Conservation (phyloP, 192 early-diverging fungal species). For the Entomortierella lignicola region DNA sequence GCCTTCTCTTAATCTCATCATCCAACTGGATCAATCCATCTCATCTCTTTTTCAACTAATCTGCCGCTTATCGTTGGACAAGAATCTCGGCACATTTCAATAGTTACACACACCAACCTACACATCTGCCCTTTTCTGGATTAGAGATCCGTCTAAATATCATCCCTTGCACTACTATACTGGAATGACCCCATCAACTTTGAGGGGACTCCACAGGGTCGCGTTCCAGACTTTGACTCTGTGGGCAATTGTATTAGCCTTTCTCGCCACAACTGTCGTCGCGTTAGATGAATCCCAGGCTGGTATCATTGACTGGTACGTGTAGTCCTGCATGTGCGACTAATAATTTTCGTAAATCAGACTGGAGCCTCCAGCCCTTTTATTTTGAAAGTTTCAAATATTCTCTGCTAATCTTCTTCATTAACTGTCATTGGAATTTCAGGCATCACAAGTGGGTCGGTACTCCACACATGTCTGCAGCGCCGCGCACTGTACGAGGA, state of each 20-base stretch:
- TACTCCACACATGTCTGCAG: conserved; percentile 47
- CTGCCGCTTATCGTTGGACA: too few relatives aligned
- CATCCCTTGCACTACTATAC: too few relatives aligned
- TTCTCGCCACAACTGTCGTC: conserved; percentile 4
- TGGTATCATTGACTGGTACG: conserved; percentile 65
- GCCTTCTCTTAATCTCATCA: too few relatives aligned
- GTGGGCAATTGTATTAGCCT: conserved; percentile 22
- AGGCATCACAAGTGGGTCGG: conserved; percentile 71
- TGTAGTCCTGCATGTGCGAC: neutral
- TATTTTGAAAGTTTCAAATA: too few relatives aligned
- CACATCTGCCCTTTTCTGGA: too few relatives aligned
- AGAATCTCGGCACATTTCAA: too few relatives aligned
- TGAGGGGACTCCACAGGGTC: conserved; percentile 14
- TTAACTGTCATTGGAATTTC: neutral
- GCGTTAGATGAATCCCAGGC: conserved; percentile 62
- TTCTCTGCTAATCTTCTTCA: too few relatives aligned
- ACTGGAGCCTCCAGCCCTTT: too few relatives aligned
- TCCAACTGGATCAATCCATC: too few relatives aligned
- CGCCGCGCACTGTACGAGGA: conserved; percentile 40
- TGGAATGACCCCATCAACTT: conserved; percentile 35
- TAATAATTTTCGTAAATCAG: neutral
- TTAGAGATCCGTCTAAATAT: too few relatives aligned
- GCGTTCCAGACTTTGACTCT: conserved; percentile 23
- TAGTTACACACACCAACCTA: too few relatives aligned
- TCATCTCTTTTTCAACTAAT: too few relatives aligned